Evolutionary conservation across 805 yeast genomes (phyloP).

Genomic region (Lipomyces chichibuensis): DNA sequence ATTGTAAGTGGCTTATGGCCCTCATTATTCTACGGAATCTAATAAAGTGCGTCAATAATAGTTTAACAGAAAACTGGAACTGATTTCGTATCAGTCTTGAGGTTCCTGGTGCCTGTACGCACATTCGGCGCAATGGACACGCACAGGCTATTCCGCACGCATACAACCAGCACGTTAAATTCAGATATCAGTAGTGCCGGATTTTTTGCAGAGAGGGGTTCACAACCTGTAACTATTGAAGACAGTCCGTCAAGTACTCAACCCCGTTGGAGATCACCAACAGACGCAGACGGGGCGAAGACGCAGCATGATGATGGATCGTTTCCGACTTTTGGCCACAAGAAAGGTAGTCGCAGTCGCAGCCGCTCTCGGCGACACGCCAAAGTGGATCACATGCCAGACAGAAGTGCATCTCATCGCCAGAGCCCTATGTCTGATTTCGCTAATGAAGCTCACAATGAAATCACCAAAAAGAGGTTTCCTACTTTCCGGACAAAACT

Average conservation of each 20-base stretch:
- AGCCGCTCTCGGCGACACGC: background rate
- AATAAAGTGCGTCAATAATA: background rate
- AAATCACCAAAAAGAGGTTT: background rate
- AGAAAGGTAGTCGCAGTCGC: background rate
- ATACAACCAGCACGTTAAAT: background rate
- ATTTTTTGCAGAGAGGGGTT: background rate
- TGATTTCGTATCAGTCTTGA: background rate
- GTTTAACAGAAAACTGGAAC: background rate
- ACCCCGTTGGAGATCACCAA: background rate
- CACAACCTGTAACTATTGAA: background rate
- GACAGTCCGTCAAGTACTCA: background rate
- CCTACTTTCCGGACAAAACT: constrained; percentile 1
- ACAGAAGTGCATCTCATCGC: background rate
- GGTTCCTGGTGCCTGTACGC: background rate
- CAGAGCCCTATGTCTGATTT: background rate
- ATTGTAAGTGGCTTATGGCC: background rate
- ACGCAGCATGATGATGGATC: background rate
- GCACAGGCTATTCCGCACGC: background rate
- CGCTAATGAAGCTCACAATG: background rate
- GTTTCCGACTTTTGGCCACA: background rate
- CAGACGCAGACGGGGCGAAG: background rate
- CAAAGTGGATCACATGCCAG: background rate
- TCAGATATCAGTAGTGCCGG: background rate
- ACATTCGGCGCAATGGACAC: background rate
- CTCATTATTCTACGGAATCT: too few relatives aligned